These are phyloP conservation scores for Fraxinus nigra DNA, from an alignment of 305 asterid species.

Conservation along the genomic window DNA sequence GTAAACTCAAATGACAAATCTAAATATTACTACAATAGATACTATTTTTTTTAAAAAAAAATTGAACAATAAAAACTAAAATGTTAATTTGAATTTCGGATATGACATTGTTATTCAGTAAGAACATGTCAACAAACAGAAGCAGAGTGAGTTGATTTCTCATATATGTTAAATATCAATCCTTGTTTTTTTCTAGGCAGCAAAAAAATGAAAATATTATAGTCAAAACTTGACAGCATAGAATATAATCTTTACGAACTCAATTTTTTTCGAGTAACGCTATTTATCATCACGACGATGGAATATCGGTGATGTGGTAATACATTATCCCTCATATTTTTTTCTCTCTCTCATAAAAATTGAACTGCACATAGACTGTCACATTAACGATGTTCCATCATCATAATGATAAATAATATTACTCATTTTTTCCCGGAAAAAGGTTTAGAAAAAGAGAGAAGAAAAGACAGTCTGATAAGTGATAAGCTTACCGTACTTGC, in stretches of 20 bases:
- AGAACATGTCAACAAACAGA: neutral
- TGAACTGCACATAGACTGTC: too few species aligned
- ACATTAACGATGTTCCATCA: too few species aligned
- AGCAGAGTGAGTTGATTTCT: neutral
- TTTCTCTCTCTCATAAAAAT: too few species aligned
- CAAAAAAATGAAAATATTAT: neutral
- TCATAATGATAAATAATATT: too few species aligned
- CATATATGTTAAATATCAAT: neutral
- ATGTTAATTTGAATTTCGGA: neutral
- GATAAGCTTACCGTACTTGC: conserved; percentile 48
- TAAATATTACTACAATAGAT: neutral
- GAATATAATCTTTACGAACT: neutral
- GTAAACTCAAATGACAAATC: neutral
- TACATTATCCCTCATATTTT: too few species aligned
- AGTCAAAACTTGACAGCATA: neutral
- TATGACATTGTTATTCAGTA: neutral
- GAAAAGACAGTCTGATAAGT: conserved; percentile 12
- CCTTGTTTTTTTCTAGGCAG: neutral
- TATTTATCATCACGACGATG: too few species aligned
- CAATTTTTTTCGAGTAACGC: neutral
- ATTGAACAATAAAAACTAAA: neutral
- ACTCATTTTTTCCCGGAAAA: neutral
- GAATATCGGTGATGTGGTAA: too few species aligned
- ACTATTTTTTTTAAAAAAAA: neutral
- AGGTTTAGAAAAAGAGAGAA: neutral